Base-by-base conservation (phyloP, 768 basidiomycete species). In the Gautieria morchelliformis region DNA sequence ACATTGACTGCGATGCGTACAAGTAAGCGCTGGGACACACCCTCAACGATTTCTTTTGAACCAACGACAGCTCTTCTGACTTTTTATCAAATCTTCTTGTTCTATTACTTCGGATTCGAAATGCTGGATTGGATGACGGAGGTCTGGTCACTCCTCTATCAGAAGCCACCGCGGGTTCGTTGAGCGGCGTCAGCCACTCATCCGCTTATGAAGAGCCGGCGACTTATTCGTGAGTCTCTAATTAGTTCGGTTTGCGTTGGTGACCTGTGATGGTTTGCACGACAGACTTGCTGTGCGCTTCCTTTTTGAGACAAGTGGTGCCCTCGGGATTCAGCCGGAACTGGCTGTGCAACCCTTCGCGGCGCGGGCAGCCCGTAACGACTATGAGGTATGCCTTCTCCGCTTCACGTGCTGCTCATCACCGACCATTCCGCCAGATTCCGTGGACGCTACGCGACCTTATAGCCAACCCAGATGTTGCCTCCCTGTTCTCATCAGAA, bases 1-100 rank as follows among this genome's bases (percentile, higher is more conserved):
- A 94, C 66, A 93, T 99, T 59, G 95, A 98, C 66, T 92, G 92
- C 4, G 89, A 92, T 66, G 92, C 91, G 47, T 95, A 93, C 73
- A 83, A 86, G 90, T 91, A 65, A 65, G 61, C 46, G 22, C 77
- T 45, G 22, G 33, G 42, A 27, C 27, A 2, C 8, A 46, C 33
- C 46, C 46, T 19, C 19, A 20, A 35, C 20, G 39, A 30, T 56
- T 9, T 57, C 89, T n/a, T n/a, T 87, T 66, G 27, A 55, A 8
- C 14, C 24, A 45, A 1, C 41, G 3, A 66, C 62, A 51, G 58
- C 46, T 63, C 63, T 55, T 41, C 44, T 35, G 95, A 98, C 71
- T 97, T 96, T 69, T 79, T 97, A 56, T 90, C 91, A 2, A 93
- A 94, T 63, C 79, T 97, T 17, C 80, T 96, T 19, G 85, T 93